Evolutionary conservation across 2,329 filamentous ascomycete species (phyloP), one percentile per base, ranked within the genome.

Genomic region (Aspergillus versicolor): DNA sequence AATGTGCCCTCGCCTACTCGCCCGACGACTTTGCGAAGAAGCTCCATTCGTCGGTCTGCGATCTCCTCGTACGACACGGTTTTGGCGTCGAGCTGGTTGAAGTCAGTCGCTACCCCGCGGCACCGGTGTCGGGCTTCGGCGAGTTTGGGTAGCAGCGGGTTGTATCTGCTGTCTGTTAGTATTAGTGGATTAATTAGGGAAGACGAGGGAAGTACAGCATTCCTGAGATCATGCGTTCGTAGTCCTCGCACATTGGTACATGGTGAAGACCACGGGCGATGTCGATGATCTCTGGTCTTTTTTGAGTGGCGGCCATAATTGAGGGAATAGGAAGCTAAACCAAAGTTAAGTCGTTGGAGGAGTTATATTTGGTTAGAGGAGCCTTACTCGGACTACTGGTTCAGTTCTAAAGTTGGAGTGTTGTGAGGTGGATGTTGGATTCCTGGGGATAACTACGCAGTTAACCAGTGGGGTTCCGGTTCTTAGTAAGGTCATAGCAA

Each of bases 171-270:
- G 22, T 50, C 59, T 43, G 52, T 49, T 38, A 43, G 22, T 32
- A 11, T 48, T 49, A 11, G 11, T 51, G 6, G 24, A 30, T 4
- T 30, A 30, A 11, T 30, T 11, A 11, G 8, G 27, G 27, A 30
- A 11, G 9, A 30, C 2, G 27, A 9, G 9, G 27, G 27, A 4
- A 30, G 17, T 58, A 73, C 70, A 73, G 63, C 70, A 73, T 73
- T 8, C 70, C 70, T 2, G 70, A 73, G 44, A 73, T 65, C 70
- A 73, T 73, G 11, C 59, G 61, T 56, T 73, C 70, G 54, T 71
- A 73, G 22, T 73, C 67, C n/a, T 73, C 70, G 54, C 70, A 70
- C 61, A 66, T 57, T 5, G 69, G 70, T 0, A 67, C 61, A 32
- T 65, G 55, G 27, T 61, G 46, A 3, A 73, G 53, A 13, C 52